These are phyloP conservation scores for Niveomyces coronatus DNA, from an alignment of 2,329 filamentous ascomycete genomes.

Conservation along the genomic window DNA sequence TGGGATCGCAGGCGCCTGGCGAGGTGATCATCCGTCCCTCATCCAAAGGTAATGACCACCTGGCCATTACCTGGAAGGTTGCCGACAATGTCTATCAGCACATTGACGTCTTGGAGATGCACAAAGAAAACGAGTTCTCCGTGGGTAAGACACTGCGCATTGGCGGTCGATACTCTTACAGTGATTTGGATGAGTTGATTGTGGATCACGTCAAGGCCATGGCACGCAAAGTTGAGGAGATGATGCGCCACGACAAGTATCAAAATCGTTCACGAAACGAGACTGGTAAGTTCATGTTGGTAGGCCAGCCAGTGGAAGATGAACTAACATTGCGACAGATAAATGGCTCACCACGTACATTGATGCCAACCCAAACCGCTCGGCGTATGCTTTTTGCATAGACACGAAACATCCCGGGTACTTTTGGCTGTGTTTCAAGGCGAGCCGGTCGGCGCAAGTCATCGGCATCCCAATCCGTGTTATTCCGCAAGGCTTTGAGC, in stretches of 20 bases:
- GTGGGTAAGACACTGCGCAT: conserved; percentile 80
- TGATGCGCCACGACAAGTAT: conserved; percentile 91
- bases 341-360: conserved; percentile 95
- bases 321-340: conserved; percentile 41
- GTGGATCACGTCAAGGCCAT: conserved; percentile 96
- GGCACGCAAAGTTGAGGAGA: conserved; percentile 93
- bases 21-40: conserved; percentile 94
- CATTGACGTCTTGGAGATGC: conserved; percentile 90
- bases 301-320: neutral
- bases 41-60: conserved; percentile 88
- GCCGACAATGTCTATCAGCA: conserved; percentile 94
- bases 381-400: conserved; percentile 91
- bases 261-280: conserved; percentile 70
- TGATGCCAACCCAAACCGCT: conserved; percentile 87
- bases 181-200: conserved; percentile 93
- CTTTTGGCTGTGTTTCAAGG: conserved; percentile 95
- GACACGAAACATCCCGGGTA: conserved; percentile 87
- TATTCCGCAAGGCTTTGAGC: conserved; percentile 85
- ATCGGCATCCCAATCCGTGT: conserved; percentile 80
- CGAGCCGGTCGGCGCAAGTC: conserved; percentile 61
- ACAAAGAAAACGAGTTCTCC: conserved; percentile 95
- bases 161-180: conserved; percentile 81
- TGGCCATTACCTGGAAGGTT: conserved; percentile 97
- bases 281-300: conserved; percentile 54
- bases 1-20: conserved; percentile 74